Percentiles rank a stretch among this genome's conserved stretches.
phyloP scores from a whole-genome alignment of 2,329 filamentous ascomycete species.

The Aspergillus hiratsukae region DNA sequence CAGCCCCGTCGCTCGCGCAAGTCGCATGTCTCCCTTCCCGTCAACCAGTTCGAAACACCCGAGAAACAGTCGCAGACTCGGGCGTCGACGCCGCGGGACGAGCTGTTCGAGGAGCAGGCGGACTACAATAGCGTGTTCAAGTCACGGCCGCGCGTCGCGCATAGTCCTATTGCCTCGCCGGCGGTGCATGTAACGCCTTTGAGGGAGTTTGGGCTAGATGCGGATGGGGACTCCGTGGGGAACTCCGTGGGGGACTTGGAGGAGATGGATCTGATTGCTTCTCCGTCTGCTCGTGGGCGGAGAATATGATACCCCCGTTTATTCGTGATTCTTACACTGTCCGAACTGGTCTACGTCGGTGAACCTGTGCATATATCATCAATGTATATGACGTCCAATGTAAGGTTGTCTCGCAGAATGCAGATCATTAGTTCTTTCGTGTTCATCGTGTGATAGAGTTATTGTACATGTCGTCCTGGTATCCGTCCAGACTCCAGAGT shows the following conservation, averaged over 20 bases:
- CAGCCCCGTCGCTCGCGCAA: conserved; percentile 17
- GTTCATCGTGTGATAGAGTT: background rate
- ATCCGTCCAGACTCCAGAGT: background rate
- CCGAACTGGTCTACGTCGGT: no score
- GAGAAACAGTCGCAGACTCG: conserved; percentile 29
- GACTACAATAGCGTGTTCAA: conserved; percentile 83
- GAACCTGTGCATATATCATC: background rate
- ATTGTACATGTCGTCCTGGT: background rate
- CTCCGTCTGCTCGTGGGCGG: conserved; percentile 17
- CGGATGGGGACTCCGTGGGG: conserved; percentile 17
- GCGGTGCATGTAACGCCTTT: conserved; percentile 33
- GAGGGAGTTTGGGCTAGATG: conserved; percentile 20
- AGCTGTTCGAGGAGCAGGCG: conserved; percentile 64
- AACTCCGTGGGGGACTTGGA: conserved; percentile 18
- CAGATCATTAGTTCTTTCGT: background rate
- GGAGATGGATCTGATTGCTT: conserved; percentile 15
- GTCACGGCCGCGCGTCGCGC: conserved; percentile 73
- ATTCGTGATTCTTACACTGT: background rate
- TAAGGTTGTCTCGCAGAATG: background rate
- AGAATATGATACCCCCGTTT: conserved; percentile 2
- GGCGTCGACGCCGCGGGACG: conserved; percentile 57
- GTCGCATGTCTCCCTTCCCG: conserved; percentile 43
- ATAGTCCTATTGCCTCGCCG: conserved; percentile 58
- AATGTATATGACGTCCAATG: background rate
- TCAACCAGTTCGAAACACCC: conserved; percentile 56